Evolutionary conservation across 768 basidiomycete species (phyloP), one percentile per base, ranked within the genome.

Genomic region (Amanita exitialis): DNA sequence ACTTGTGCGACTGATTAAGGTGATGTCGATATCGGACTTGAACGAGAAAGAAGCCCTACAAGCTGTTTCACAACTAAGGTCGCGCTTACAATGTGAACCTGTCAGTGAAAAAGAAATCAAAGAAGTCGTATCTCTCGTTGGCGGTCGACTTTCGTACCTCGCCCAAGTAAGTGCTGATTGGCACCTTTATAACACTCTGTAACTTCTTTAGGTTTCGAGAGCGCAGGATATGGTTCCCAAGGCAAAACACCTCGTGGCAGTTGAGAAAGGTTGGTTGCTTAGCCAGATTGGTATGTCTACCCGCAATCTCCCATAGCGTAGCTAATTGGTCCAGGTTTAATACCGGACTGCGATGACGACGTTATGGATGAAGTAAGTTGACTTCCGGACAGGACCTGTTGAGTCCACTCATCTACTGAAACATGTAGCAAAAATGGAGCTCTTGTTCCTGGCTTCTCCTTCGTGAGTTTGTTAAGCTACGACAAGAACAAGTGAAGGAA

Each of bases 361-460:
- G 80, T 88, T 52, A 89, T 88, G 90, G 90, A 92, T 64, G 91
- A 91, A 73, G 86, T 86, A 57, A 55, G 70, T 46, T 55, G 51
- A 41, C 25, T 41, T 10, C 54, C 39, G 1, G 32, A 13, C 42
- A 12, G 3, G 35, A 34, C 6, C 51, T 44, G 30, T 43, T 3
- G 10, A 52, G 39, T 18, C n/a, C 25, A 23, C 36, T 12, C 9
- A 36, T 41, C 10, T 44, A 16, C 18, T 27, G 47, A 8, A 18
- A 39, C 44, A 53, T 20, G 3, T 25, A 82, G 80, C 84, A 87
- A 80, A 86, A 86, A 77, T 85, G 83, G 80, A 80, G 77, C 57
- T 81, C 81, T 37, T 89, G 88, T 59, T 85, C 87, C 15, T 90
- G 88, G 86, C 70, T 89, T 2, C 73, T 89, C 1, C 70, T 90